Evolutionary conservation across 139 green algal species (phyloP), one percentile per base, ranked within the genome.

Genomic region (Chlamydomonas urium): DNA sequence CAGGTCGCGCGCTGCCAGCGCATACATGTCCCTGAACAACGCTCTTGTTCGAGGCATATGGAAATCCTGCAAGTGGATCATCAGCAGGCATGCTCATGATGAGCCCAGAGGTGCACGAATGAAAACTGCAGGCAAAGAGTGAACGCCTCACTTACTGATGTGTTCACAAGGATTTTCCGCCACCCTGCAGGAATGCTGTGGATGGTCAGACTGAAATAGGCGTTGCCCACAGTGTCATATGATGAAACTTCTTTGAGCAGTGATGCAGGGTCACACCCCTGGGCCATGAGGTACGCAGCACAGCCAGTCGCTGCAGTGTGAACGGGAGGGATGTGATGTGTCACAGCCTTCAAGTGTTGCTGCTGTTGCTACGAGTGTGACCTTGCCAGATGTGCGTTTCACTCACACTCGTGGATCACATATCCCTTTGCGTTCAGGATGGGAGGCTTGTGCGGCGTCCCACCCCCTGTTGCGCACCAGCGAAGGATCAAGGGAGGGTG

Each of bases 221-320:
- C 91, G 75, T 97, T 97, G 56, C 90, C 88, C 29, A 79, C 85
- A 2, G 90, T 96, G 82, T 96, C 90, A 75, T 91, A 93, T 28
- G 77, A 89, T 8, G 88, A 83, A 1, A 72, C 66, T 53, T 96
- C 90, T 53, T 94, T 92, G 14, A 94, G 71, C 2, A 93, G 45
- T 2, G 24, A 24, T 0, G 71, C 35, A 14, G 75, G 62, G 2
- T 90, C 56, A n/a, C 72, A 73, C 28, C 78, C 74, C 37, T 48
- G 23, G 45, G 19, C 33, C 29, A 93, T 82, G 3, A 95, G 80
- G 73, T 91, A 90, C 4, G 75, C 38, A 1, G 88, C 84, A 66
- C 87, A 91, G 2, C 79, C 75, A 3, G 88, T 90, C 14, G 73
- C 56, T 68, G 97, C 92, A 58, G 93, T 86, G 4, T 94, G n/a